Conservation (phyloP, 768 basidiomycete genomes). For the Russula ochroleuca region DNA sequence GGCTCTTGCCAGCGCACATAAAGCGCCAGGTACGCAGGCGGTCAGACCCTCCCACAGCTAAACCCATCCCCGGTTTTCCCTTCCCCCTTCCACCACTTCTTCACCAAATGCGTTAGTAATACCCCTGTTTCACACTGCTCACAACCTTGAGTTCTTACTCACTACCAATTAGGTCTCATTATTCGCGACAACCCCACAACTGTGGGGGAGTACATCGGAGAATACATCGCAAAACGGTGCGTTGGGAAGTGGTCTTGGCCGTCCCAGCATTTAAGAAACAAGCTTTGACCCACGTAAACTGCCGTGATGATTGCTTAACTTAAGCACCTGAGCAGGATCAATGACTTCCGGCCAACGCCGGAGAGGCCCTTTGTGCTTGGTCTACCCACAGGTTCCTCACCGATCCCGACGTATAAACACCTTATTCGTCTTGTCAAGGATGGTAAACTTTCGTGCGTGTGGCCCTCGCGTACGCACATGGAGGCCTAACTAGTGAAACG, state of each 20-base stretch:
- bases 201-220: conserved; percentile 76
- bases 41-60: neutral
- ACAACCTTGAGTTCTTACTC: neutral
- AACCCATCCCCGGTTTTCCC: too few species aligned
- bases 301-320: neutral
- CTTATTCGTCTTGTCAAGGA: conserved; percentile 74
- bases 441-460: conserved; percentile 66
- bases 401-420: conserved; percentile 82
- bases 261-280: neutral
- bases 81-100: neutral
- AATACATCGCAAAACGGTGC: conserved; percentile 75
- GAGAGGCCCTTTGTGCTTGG: conserved; percentile 81
- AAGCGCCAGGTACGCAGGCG: neutral
- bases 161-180: conserved; percentile 55
- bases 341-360: conserved; percentile 68
- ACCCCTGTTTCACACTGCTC: neutral
- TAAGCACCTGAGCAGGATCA: conserved; percentile 50
- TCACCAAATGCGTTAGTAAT: conserved; percentile 18
- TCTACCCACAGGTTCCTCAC: conserved; percentile 83
- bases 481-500: neutral
- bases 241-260: conserved; percentile 17
- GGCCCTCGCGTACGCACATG: neutral
- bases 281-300: neutral
- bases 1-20: conserved; percentile 22
- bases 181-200: conserved; percentile 67